These are phyloP conservation scores for Pseudopithomyces maydicus DNA, from an alignment of 2,329 filamentous ascomycete genomes.

Conservation along the genomic window DNA sequence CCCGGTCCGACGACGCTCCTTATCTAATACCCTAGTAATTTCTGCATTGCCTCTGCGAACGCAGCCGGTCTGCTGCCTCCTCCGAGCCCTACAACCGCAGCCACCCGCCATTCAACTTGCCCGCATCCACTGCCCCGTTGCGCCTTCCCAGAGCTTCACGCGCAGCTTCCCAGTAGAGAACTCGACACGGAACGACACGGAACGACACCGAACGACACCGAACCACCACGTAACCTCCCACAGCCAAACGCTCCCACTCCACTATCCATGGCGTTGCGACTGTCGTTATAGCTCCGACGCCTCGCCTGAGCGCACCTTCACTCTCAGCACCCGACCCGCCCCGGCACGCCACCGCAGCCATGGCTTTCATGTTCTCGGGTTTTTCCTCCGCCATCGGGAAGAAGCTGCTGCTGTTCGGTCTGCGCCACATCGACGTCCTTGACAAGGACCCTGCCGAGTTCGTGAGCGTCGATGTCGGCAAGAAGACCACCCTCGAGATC, in stretches of 20 bases:
- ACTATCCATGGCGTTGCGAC: constrained; percentile 36
- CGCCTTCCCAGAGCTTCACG: not conserved
- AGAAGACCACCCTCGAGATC: constrained; percentile 82
- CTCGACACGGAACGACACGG: no score
- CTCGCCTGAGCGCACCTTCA: constrained; percentile 14
- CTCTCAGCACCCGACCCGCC: constrained; percentile 13
- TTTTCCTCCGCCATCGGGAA: constrained; percentile 83
- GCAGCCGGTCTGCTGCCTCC: constrained; percentile 13
- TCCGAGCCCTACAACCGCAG: constrained; percentile 9
- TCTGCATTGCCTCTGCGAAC: not conserved
- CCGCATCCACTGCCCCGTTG: not conserved
- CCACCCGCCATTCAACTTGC: constrained; percentile 1
- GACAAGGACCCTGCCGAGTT: constrained; percentile 86
- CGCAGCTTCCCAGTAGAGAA: not conserved
- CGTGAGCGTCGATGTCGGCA: constrained; percentile 83
- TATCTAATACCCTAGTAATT: not conserved
- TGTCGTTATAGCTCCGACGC: constrained; percentile 32
- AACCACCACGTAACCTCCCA: not conserved
- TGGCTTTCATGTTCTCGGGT: constrained; percentile 64
- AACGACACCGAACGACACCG: no score
- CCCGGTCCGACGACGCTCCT: not conserved
- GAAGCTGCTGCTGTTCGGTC: constrained; percentile 82
- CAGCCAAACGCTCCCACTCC: not conserved
- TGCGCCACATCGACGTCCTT: constrained; percentile 82
- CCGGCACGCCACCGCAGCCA: constrained; percentile 43